Evolutionary conservation across 768 basidiomycete species (phyloP).

Genomic region (Trametes cingulata): DNA sequence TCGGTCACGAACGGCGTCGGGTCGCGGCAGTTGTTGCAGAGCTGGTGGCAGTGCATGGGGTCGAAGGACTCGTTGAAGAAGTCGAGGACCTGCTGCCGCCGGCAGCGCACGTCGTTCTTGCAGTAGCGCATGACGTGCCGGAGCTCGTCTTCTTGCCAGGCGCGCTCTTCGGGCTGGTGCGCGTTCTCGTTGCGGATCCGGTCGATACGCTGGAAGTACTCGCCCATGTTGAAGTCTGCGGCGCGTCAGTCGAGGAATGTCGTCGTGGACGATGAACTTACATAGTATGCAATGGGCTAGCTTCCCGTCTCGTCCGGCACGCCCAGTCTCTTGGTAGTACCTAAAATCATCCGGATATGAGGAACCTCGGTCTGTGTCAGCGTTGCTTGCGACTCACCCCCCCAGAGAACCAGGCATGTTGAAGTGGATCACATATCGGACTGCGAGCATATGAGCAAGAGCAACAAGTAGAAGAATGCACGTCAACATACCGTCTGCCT

Average conservation of each 20-base stretch:
- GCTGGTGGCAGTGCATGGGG: conserved; percentile 56
- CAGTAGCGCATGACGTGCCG: conserved; percentile 79
- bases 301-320: conserved; percentile 89
- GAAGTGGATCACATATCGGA: conserved; percentile 80
- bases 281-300: conserved; percentile 86
- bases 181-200: conserved; percentile 63
- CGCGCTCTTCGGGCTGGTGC: conserved; percentile 50
- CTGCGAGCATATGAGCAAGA: neutral
- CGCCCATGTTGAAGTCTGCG: conserved; percentile 60
- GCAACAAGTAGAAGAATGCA: neutral
- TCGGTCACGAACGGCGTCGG: conserved; percentile 22
- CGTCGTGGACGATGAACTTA: conserved; percentile 39
- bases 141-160: conserved; percentile 60
- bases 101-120: conserved; percentile 78
- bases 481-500: conserved; percentile 59
- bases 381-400: conserved; percentile 53
- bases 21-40: conserved; percentile 84
- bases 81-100: conserved; percentile 83
- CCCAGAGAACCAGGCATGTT: conserved; percentile 82
- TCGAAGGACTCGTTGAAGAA: conserved; percentile 88
- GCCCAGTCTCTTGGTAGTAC: conserved; percentile 95
- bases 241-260: too few species aligned
- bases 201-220: conserved; percentile 53
- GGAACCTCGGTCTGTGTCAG: neutral
- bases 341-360: conserved; percentile 35